A percentile compares a stretch with the other conserved stretches of the same genome.
These are phyloP conservation scores for Epithemia pelagica DNA, from an alignment of 108 stramenopile species.

Conservation along the genomic window DNA sequence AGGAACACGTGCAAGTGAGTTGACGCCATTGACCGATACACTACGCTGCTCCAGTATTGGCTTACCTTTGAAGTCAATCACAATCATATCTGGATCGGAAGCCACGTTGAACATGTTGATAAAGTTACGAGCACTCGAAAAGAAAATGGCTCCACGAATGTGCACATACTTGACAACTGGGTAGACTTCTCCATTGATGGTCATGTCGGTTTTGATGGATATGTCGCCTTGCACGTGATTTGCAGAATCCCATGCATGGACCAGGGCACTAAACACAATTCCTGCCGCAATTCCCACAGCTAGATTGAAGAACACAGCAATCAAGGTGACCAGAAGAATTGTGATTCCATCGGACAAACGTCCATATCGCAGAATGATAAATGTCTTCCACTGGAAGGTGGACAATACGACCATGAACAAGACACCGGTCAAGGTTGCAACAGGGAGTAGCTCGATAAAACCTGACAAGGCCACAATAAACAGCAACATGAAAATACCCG, in stretches of 20 bases:
- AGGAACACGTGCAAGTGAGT: too few species aligned
- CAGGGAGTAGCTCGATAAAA: slow-evolving; percentile 41
- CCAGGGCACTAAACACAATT: slow-evolving; percentile 37
- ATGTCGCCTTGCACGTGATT: slow-evolving; percentile 39
- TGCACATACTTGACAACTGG: slow-evolving; percentile 35
- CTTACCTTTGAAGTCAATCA: slow-evolving; percentile 38
- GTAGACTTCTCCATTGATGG: slow-evolving; percentile 16
- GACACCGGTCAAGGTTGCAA: slow-evolving; percentile 47
- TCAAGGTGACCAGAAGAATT: too few species aligned
- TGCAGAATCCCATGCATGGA: slow-evolving; percentile 46
- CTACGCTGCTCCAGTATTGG: too few species aligned
- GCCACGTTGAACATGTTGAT: slow-evolving; percentile 34
- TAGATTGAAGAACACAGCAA: too few species aligned
- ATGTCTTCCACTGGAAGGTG: slow-evolving; percentile 55
- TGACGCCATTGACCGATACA: too few species aligned
- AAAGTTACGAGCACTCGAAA: slow-evolving; percentile 35
- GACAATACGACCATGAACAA: slow-evolving; percentile 48
- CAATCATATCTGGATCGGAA: slow-evolving; percentile 24
- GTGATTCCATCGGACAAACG: too few species aligned
- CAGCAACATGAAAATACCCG: slow-evolving; percentile 47
- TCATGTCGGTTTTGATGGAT: slow-evolving; percentile 26
- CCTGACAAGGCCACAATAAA: slow-evolving; percentile 30
- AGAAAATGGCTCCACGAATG: slow-evolving; percentile 38
- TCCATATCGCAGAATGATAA: slow-evolving; percentile 38
- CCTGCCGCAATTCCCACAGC: too few species aligned